A percentile compares a stretch with the other conserved stretches of the same genome.
phyloP scores from a whole-genome alignment of 805 yeast genomes.

The Maudiozyma saulgeensis region DNA sequence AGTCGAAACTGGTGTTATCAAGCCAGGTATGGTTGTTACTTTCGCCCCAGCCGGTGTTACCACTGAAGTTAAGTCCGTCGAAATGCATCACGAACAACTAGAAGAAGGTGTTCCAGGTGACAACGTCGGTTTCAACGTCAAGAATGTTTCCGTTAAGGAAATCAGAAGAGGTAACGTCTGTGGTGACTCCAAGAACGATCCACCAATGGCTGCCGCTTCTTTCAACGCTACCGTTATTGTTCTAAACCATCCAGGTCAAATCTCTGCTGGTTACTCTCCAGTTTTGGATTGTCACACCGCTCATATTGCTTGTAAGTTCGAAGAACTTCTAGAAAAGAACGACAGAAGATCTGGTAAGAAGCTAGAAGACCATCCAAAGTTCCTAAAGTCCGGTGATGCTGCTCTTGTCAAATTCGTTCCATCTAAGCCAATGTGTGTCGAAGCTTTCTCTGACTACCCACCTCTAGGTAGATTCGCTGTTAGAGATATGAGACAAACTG shows the following conservation, averaged over 20 bases:
- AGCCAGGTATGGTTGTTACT: slow-evolving; percentile 84
- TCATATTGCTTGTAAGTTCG: slow-evolving; percentile 85
- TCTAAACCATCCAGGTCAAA: slow-evolving; percentile 89
- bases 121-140: slow-evolving; percentile 84
- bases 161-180: slow-evolving; percentile 89
- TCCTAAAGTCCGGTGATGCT: slow-evolving; percentile 94
- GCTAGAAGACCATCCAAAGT: slow-evolving; percentile 82
- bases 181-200: slow-evolving; percentile 86
- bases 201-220: slow-evolving; percentile 69
- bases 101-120: slow-evolving; percentile 82
- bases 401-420: slow-evolving; percentile 86
- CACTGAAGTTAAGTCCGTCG: slow-evolving; percentile 84
- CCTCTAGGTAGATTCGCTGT: slow-evolving; percentile 97
- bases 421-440: slow-evolving; percentile 89
- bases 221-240: slow-evolving; percentile 81
- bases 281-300: slow-evolving; percentile 86
- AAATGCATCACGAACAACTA: slow-evolving; percentile 79
- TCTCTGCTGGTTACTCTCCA: slow-evolving; percentile 85
- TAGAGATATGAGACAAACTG: slow-evolving; percentile 99
- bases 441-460: slow-evolving; percentile 89
- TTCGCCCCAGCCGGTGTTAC: slow-evolving; percentile 88
- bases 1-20: slow-evolving; percentile 86
- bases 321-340: slow-evolving; percentile 68
- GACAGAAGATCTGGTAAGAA: slow-evolving; percentile 92
- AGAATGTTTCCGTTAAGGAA: slow-evolving; percentile 83